phyloP scores from a whole-genome alignment of 1,284 basidiomycete species.

The Chiua sp. region DNA sequence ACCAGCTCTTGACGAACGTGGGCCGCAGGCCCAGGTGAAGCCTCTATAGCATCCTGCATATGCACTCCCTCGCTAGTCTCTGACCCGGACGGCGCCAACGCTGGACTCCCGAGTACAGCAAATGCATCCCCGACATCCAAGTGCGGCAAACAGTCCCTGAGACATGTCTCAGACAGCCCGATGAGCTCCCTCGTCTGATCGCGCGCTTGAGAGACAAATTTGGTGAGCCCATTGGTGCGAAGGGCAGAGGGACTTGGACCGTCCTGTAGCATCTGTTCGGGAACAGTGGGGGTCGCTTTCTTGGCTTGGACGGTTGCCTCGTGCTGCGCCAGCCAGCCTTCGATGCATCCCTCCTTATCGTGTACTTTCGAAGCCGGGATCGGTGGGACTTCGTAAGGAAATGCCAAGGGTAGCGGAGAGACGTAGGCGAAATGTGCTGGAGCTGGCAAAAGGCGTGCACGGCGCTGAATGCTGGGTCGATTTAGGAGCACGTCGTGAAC shows the following conservation, averaged over 20 bases:
- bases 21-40: conserved; percentile 43
- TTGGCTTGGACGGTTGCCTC: conserved; percentile 49
- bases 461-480: conserved; percentile 75
- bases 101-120: conserved; percentile 60
- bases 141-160: conserved; percentile 82
- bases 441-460: conserved; percentile 63
- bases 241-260: conserved; percentile 1
- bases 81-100: conserved; percentile 43
- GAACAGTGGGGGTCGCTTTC: background rate
- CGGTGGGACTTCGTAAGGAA: conserved; percentile 83
- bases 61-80: conserved; percentile 33
- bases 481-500: conserved; percentile 52
- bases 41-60: conserved; percentile 21
- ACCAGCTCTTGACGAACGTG: conserved; percentile 70
- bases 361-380: conserved; percentile 49
- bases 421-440: conserved; percentile 84
- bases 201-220: conserved; percentile 57
- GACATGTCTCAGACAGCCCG: conserved; percentile 66
- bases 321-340: conserved; percentile 69
- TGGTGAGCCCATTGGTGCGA: conserved; percentile 34
- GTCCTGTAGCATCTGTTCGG: background rate
- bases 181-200: conserved; percentile 72
- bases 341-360: conserved; percentile 68
- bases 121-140: conserved; percentile 89
- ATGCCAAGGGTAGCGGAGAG: conserved; percentile 81